A percentile compares a stretch with the other conserved stretches of the same genome.
phyloP scores from a whole-genome alignment of 345 rosid genomes.

The Anastatica hierochuntica region DNA sequence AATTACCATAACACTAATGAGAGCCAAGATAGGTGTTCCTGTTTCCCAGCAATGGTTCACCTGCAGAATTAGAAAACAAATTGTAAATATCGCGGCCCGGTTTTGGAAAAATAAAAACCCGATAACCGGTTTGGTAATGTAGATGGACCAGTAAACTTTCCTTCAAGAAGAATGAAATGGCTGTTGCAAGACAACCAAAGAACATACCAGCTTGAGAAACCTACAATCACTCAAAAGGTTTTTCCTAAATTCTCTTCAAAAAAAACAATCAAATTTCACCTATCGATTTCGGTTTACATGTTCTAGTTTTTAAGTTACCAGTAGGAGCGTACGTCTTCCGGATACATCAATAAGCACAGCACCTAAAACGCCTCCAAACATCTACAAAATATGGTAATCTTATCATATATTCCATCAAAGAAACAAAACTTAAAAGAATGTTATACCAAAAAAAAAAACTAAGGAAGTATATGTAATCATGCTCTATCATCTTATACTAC shows the following conservation, averaged over 20 bases:
- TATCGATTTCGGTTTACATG: not conserved
- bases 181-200: constrained; percentile 56
- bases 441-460: too few relatives aligned
- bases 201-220: constrained; percentile 71
- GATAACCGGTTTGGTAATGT: not conserved
- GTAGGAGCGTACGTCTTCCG: constrained; percentile 62
- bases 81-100: too few relatives aligned
- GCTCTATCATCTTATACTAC: too few relatives aligned
- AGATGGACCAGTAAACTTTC: constrained; percentile 18
- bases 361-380: constrained; percentile 63
- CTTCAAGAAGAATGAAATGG: constrained; percentile 47
- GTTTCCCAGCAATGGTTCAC: constrained; percentile 33
- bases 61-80: constrained; percentile 26
- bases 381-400: constrained; percentile 35
- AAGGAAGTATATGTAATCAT: not conserved
- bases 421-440: too few relatives aligned
- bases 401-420: too few relatives aligned
- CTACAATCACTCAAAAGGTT: constrained; percentile 17
- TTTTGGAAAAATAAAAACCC: not conserved
- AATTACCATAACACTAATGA: constrained; percentile 23
- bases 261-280: too few relatives aligned
- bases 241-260: not conserved
- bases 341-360: constrained; percentile 56
- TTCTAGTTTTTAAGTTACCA: constrained; percentile 34
- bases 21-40: constrained; percentile 20